phyloP scores from a whole-genome alignment of 305 asterid genomes.

The Ruellia speciosa region DNA sequence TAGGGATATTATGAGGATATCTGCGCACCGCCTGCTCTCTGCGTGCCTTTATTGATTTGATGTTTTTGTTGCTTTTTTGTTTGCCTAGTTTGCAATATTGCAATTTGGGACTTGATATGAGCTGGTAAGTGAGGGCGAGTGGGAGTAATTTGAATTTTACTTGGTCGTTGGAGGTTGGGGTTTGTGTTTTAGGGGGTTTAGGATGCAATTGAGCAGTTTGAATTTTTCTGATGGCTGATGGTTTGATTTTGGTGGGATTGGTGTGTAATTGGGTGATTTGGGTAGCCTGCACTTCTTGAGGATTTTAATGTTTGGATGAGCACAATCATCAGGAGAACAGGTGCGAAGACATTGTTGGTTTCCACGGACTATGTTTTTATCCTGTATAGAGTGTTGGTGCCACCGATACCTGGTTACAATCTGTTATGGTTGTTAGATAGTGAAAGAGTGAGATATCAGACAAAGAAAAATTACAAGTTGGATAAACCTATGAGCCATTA shows the following conservation, averaged over 20 bases:
- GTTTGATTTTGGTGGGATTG: conserved; percentile 4
- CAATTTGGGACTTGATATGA: conserved; percentile 12
- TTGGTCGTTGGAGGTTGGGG: neutral
- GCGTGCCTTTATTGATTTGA: neutral
- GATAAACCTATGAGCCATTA: conserved; percentile 7
- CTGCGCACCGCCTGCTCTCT: neutral
- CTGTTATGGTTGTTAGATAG: neutral
- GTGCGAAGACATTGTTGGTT: neutral
- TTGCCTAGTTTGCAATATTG: conserved; percentile 3
- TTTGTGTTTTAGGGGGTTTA: conserved; percentile 10
- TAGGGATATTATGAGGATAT: neutral
- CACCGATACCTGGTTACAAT: neutral
- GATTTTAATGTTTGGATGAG: neutral
- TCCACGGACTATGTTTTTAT: conserved; percentile 4
- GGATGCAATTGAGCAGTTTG: conserved; percentile 1
- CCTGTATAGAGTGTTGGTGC: neutral
- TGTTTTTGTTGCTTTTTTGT: conserved; percentile 4
- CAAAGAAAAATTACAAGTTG: neutral
- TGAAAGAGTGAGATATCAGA: neutral
- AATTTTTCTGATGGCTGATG: neutral
- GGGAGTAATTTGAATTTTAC: neutral
- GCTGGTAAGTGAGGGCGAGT: conserved; percentile 12
- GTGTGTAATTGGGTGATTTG: conserved; percentile 2
- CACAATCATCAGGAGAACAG: conserved; percentile 4
- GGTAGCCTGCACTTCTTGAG: neutral